Conservation (phyloP, 2,329 filamentous ascomycete species). For the Aspergillus amoenus region DNA sequence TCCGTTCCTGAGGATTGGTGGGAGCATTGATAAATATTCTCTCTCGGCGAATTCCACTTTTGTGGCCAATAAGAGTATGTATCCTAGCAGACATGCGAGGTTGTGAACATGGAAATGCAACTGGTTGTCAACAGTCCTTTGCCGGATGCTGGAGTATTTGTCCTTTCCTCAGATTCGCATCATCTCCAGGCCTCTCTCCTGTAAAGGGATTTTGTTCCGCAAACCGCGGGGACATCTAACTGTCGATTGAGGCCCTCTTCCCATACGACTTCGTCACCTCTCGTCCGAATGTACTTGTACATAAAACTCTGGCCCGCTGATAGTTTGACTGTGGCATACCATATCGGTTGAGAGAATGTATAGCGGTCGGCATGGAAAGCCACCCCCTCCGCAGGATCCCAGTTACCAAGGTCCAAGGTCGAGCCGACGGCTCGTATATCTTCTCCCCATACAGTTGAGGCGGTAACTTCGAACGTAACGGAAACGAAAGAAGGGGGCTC, state of each 20-base stretch:
- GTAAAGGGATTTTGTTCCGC: constrained; percentile 30
- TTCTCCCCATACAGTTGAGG: constrained; percentile 61
- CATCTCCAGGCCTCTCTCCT: constrained; percentile 41
- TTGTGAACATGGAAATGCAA: background rate
- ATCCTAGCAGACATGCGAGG: too few species aligned
- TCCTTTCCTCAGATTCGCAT: background rate
- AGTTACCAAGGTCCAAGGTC: constrained; percentile 59
- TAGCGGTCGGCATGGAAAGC: constrained; percentile 61
- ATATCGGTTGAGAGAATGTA: constrained; percentile 59
- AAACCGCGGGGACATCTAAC: constrained; percentile 42
- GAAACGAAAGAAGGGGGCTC: constrained; percentile 46
- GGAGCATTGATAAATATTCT: too few species aligned
- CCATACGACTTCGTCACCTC: constrained; percentile 60
- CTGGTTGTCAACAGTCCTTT: background rate
- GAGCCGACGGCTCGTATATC: constrained; percentile 66
- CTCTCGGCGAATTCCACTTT: too few species aligned
- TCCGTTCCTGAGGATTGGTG: too few species aligned
- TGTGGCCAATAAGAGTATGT: too few species aligned
- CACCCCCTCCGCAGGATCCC: constrained; percentile 57
- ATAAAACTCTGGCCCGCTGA: constrained; percentile 56
- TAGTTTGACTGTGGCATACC: constrained; percentile 59
- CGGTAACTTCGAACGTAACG: constrained; percentile 63
- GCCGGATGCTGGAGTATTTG: background rate
- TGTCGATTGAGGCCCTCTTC: constrained; percentile 56
- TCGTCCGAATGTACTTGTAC: constrained; percentile 69